phyloP scores from a whole-genome alignment of 2,329 filamentous ascomycete species.

The Amauroascus niger region DNA sequence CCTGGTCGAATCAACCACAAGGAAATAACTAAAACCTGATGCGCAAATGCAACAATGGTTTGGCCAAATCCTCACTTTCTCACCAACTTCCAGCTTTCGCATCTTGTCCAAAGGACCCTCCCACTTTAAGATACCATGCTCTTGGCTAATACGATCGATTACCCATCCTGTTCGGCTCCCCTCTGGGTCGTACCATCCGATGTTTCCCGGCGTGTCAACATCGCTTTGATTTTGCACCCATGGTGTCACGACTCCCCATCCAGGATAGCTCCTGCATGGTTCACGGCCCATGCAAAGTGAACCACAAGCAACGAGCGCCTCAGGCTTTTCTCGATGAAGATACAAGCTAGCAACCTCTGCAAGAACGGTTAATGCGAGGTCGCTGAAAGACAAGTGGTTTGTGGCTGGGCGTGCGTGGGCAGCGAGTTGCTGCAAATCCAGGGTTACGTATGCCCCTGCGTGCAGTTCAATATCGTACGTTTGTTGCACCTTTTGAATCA shows the following conservation, averaged over 20 bases:
- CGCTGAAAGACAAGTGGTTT: constrained; percentile 28
- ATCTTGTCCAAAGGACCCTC: constrained; percentile 37
- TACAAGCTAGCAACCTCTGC: constrained; percentile 62
- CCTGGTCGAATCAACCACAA: constrained; percentile 55
- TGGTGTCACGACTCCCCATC: constrained; percentile 58
- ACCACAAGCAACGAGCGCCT: constrained; percentile 60
- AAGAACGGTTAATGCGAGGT: constrained; percentile 58
- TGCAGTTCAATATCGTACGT: constrained; percentile 53
- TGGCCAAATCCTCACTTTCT: constrained; percentile 63
- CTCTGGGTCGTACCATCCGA: constrained; percentile 20
- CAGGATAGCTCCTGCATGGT: constrained; percentile 58
- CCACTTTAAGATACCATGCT: constrained; percentile 64
- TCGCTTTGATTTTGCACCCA: constrained; percentile 39
- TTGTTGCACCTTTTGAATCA: constrained; percentile 13
- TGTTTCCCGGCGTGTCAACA: not conserved
- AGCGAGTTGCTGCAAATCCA: constrained; percentile 69
- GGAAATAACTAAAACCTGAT: constrained; percentile 60
- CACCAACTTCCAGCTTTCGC: constrained; percentile 47
- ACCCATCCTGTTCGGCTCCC: constrained; percentile 46
- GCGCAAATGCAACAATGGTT: constrained; percentile 72
- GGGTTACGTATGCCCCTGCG: constrained; percentile 62
- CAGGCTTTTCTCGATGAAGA: constrained; percentile 40
- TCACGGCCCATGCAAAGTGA: constrained; percentile 60
- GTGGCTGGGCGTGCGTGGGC: constrained; percentile 48
- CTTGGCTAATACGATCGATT: constrained; percentile 61